These are phyloP conservation scores for Ogataea neopini DNA, from an alignment of 805 yeast genomes.

Conservation along the genomic window DNA sequence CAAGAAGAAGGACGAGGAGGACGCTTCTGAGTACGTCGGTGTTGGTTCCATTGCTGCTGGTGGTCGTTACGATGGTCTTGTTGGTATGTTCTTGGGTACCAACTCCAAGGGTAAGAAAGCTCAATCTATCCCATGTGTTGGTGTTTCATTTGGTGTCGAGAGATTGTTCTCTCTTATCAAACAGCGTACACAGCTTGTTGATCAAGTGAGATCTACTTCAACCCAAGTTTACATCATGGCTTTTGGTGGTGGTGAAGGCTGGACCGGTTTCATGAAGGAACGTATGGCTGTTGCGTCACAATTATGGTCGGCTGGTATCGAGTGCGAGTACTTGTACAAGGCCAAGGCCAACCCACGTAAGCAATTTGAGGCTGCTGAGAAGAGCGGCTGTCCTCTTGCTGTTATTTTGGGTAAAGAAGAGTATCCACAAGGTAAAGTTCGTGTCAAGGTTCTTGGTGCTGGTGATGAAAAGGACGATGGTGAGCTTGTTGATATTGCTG, in stretches of 20 bases:
- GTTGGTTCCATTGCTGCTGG: conserved; percentile 99
- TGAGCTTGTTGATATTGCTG: conserved; percentile 62
- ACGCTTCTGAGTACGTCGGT: conserved; percentile 95
- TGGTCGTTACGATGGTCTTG: conserved; percentile 95
- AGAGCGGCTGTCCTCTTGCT: conserved; percentile 84
- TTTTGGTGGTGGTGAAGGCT: conserved; percentile 95
- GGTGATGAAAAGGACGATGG: conserved; percentile 84
- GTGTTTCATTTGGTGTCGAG: conserved; percentile 96
- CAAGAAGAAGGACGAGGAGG: conserved; percentile 62
- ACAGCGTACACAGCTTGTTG: conserved; percentile 64
- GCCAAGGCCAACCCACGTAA: conserved; percentile 92
- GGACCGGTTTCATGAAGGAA: conserved; percentile 91
- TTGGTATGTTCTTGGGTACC: conserved; percentile 90
- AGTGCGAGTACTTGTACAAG: conserved; percentile 89
- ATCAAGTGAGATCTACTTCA: conserved; percentile 73
- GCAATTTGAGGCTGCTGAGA: conserved; percentile 97
- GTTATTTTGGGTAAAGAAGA: conserved; percentile 97
- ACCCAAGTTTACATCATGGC: conserved; percentile 98
- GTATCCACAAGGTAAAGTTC: conserved; percentile 72
- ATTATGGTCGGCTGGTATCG: conserved; percentile 88
- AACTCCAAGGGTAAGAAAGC: conserved; percentile 70
- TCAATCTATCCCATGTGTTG: conserved; percentile 91
- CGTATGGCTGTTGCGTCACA: conserved; percentile 83
- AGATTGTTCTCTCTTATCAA: conserved; percentile 88
- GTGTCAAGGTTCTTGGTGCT: conserved; percentile 87